Evolutionary conservation across 352 stramenopile species (phyloP).

Genomic region (Pythium diclinum): DNA sequence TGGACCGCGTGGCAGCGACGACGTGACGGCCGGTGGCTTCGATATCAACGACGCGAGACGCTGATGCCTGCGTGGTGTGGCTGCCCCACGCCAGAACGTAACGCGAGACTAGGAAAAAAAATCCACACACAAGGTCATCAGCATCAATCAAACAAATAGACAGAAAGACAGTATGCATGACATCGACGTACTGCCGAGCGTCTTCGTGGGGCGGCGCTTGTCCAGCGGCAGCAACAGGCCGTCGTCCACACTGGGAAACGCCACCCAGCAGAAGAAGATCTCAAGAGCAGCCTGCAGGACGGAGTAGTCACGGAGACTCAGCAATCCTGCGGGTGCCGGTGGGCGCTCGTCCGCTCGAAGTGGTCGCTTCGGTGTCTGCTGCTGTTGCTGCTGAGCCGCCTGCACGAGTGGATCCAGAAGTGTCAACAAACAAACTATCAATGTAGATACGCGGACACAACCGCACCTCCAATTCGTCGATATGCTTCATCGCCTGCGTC

Average conservation of each 20-base stretch:
- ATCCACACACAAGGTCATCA: conserved; percentile 28
- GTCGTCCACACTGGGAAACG: conserved; percentile 45
- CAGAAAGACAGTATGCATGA: background rate
- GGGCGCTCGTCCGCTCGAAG: conserved; percentile 14
- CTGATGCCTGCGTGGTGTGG: background rate
- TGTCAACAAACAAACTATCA: background rate
- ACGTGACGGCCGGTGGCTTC: conserved; percentile 28
- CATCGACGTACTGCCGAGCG: conserved; percentile 61
- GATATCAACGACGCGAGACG: conserved; percentile 4
- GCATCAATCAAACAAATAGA: background rate
- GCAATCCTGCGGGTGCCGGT: conserved; percentile 53
- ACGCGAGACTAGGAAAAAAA: conserved; percentile 30
- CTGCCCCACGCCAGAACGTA: conserved; percentile 48
- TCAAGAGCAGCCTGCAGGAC: conserved; percentile 77
- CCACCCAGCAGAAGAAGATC: conserved; percentile 69
- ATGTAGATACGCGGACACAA: background rate
- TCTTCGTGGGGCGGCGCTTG: conserved; percentile 71
- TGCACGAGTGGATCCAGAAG: background rate
- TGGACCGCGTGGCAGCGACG: conserved; percentile 36
- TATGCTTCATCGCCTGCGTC: conserved; percentile 39
- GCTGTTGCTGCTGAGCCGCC: conserved; percentile 9
- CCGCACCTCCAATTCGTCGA: conserved; percentile 42
- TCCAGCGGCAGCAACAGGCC: conserved; percentile 58
- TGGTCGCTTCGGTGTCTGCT: background rate
- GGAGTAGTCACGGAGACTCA: conserved; percentile 84